Evolutionary conservation across 371 early-diverging fungal species (phyloP).

Genomic region (Circinella minor): DNA sequence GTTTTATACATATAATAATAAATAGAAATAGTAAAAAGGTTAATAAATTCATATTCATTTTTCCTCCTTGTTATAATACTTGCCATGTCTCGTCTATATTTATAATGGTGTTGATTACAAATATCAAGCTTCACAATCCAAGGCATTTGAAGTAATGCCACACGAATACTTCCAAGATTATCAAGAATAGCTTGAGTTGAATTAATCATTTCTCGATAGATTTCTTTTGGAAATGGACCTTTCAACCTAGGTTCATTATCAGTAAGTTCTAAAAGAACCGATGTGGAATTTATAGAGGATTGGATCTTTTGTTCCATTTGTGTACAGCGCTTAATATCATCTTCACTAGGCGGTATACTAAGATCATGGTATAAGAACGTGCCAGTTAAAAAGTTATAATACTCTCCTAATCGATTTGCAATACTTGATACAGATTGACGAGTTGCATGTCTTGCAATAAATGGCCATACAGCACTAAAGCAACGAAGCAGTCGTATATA

Average conservation of each 20-base stretch:
- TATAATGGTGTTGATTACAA: constrained; percentile 39
- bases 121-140: constrained; percentile 47
- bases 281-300: constrained; percentile 40
- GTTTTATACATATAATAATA: neutral
- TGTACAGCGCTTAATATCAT: constrained; percentile 34
- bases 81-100: constrained; percentile 60
- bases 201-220: constrained; percentile 59
- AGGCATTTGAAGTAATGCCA: constrained; percentile 56
- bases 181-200: constrained; percentile 62
- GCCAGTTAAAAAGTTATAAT: constrained; percentile 46
- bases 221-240: constrained; percentile 59
- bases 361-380: constrained; percentile 45
- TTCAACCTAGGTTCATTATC: constrained; percentile 62
- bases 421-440: constrained; percentile 50
- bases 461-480: constrained; percentile 61
- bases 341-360: constrained; percentile 20
- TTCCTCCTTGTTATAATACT: neutral
- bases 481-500: neutral
- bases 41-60: too few species aligned
- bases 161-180: constrained; percentile 57
- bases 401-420: constrained; percentile 43
- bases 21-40: too few species aligned
- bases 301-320: constrained; percentile 50
- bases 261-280: constrained; percentile 56
- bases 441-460: constrained; percentile 60